phyloP scores from a whole-genome alignment of 1,284 basidiomycete species.

The Takashimella koratensis region DNA sequence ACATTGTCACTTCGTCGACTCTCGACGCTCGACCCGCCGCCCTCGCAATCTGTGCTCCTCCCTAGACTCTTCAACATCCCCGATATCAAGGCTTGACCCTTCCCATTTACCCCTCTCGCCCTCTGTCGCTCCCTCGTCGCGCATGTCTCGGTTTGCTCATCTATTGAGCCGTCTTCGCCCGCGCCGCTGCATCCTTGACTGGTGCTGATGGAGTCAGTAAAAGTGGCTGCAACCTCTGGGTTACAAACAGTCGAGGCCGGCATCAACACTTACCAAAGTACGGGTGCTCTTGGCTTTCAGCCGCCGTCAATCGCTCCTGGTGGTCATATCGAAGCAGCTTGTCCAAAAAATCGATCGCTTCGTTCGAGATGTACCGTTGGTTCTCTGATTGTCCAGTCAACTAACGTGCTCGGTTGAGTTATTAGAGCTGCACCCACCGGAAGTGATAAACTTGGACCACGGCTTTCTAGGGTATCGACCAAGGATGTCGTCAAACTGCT shows the following conservation, averaged over 20 bases:
- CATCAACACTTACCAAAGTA: constrained; percentile 68
- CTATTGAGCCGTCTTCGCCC: neutral
- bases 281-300: constrained; percentile 80
- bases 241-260: neutral
- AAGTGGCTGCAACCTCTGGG: no score
- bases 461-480: constrained; percentile 89
- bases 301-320: constrained; percentile 90
- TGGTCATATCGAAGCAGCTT: constrained; percentile 93
- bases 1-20: no score
- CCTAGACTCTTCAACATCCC: no score
- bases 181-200: constrained; percentile 13
- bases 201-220: constrained; percentile 6
- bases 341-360: constrained; percentile 95
- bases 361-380: constrained; percentile 94
- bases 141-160: no score
- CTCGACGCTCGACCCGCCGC: no score
- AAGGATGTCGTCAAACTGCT: constrained; percentile 84
- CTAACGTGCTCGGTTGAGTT: neutral
- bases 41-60: no score
- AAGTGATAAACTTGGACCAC: constrained; percentile 89
- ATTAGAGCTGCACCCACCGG: constrained; percentile 16
- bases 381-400: constrained; percentile 61
- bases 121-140: no score
- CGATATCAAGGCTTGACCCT: no score
- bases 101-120: no score